phyloP scores from a whole-genome alignment of 805 yeast species.

The Ogataea salicorniae region DNA sequence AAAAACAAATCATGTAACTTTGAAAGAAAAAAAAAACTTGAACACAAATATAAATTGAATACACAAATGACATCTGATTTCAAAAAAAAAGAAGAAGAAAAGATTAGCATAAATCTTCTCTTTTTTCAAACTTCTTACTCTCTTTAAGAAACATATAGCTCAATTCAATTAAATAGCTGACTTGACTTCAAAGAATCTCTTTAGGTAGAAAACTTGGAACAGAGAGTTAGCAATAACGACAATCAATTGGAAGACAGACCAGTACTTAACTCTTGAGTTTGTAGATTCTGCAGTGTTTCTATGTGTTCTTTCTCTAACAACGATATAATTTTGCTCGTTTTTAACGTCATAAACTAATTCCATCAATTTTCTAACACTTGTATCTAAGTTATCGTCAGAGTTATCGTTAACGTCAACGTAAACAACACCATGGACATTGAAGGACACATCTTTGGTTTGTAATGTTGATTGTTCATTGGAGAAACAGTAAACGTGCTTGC shows the following conservation, averaged over 20 bases:
- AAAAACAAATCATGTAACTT: too few relatives aligned
- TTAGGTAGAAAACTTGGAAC: conserved; percentile 91
- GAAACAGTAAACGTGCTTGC: conserved; percentile 85
- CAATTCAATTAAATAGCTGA: conserved; percentile 59
- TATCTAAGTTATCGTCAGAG: conserved; percentile 72
- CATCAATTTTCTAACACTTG: conserved; percentile 70
- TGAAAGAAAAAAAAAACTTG: too few relatives aligned
- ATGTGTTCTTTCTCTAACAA: conserved; percentile 94
- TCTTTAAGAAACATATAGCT: not conserved
- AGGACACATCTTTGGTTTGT: conserved; percentile 84
- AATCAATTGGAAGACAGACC: conserved; percentile 88
- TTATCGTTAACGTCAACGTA: conserved; percentile 70
- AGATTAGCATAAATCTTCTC: too few relatives aligned
- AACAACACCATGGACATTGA: conserved; percentile 90
- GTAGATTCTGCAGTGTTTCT: conserved; percentile 98
- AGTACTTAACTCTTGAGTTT: conserved; percentile 94
- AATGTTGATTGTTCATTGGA: conserved; percentile 73
- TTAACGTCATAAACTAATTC: conserved; percentile 80
- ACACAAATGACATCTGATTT: too few relatives aligned
- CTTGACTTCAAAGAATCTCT: conserved; percentile 93
- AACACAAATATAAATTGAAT: too few relatives aligned
- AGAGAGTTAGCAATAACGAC: conserved; percentile 83
- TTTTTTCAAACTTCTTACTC: too few relatives aligned
- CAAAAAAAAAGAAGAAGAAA: too few relatives aligned
- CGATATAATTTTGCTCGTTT: conserved; percentile 89